Evolutionary conservation across 257 asterid genomes (phyloP).

Genomic region (Voacanga thouarsii): DNA sequence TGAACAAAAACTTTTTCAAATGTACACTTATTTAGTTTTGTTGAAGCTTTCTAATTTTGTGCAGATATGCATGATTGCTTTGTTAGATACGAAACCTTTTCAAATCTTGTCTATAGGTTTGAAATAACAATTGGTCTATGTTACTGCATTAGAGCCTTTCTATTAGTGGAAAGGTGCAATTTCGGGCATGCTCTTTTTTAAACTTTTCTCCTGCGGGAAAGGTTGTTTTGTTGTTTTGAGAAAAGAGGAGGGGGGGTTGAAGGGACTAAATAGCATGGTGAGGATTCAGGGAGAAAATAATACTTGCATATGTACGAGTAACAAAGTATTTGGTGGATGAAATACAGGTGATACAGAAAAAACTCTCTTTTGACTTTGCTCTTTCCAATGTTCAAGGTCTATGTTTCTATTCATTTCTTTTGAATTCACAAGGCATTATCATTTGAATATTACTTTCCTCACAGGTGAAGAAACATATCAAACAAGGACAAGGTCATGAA

Average conservation of each 20-base stretch:
- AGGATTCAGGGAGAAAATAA: not conserved
- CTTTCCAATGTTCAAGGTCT: not conserved
- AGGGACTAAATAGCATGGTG: not conserved
- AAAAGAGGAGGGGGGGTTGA: too few relatives aligned
- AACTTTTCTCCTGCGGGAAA: too few relatives aligned
- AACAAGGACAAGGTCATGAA: conserved; percentile 97
- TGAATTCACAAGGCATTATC: not conserved
- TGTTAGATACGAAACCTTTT: not conserved
- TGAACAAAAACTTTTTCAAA: not conserved
- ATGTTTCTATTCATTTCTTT: not conserved
- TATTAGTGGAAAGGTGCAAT: not conserved
- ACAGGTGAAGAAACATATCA: conserved; percentile 96
- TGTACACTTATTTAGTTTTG: not conserved
- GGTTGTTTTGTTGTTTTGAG: too few relatives aligned
- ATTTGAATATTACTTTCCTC: conserved; percentile 15
- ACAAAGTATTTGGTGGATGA: not conserved
- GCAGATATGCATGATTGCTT: not conserved
- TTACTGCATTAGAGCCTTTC: not conserved
- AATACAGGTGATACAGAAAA: not conserved
- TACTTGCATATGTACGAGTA: too few relatives aligned
- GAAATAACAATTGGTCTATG: not conserved
- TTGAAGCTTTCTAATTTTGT: not conserved
- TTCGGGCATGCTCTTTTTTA: too few relatives aligned
- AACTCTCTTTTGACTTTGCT: not conserved
- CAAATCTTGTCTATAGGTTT: not conserved